Evolutionary conservation across 345 rosid species (phyloP).

Genomic region (Eucalyptus camaldulensis): DNA sequence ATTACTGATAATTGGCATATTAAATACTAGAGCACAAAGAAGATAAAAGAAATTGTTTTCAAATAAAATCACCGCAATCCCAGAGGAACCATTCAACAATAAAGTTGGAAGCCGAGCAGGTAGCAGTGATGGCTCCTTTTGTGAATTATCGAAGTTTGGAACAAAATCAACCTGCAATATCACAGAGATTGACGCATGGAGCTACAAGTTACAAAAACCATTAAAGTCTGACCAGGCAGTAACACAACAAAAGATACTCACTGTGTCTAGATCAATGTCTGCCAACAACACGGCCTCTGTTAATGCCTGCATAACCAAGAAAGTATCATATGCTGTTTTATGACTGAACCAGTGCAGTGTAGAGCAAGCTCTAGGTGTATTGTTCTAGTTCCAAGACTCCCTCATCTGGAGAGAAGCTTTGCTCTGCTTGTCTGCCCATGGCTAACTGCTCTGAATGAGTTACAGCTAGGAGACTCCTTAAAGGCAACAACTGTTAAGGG

Average conservation of each 20-base stretch:
- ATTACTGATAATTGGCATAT: neutral
- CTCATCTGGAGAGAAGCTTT: neutral
- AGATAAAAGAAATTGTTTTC: neutral
- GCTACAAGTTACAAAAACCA: neutral
- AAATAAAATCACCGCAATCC: constrained; percentile 64
- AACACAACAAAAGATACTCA: constrained; percentile 9
- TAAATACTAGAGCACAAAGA: neutral
- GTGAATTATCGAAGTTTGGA: constrained; percentile 87
- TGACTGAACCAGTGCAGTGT: neutral
- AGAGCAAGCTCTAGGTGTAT: neutral
- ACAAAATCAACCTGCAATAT: constrained; percentile 77
- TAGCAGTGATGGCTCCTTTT: constrained; percentile 80
- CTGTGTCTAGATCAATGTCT: constrained; percentile 81
- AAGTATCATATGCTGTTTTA: neutral
- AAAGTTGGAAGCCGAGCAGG: constrained; percentile 92
- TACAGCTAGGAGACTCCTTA: neutral
- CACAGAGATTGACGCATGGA: neutral
- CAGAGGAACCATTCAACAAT: constrained; percentile 89
- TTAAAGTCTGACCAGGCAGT: neutral
- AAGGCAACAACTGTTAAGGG: neutral
- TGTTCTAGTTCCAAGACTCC: neutral
- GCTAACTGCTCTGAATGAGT: neutral
- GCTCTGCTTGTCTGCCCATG: neutral
- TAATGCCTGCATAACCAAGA: constrained; percentile 41
- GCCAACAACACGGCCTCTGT: constrained; percentile 79